These are phyloP conservation scores for Ilex aquifolium DNA, from an alignment of 257 asterid species.

Conservation along the genomic window DNA sequence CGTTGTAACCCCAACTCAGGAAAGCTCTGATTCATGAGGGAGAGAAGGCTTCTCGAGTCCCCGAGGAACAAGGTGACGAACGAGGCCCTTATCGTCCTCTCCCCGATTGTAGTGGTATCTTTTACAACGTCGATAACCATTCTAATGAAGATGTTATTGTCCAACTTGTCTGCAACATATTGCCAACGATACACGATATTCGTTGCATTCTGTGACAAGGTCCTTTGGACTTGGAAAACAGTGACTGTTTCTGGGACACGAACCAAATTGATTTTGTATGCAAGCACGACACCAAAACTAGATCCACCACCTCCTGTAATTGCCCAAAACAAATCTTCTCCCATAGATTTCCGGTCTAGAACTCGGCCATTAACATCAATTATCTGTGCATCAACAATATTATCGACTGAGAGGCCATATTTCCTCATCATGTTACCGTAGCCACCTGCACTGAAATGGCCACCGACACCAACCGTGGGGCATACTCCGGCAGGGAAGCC, in stretches of 20 bases:
- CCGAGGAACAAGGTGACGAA: conserved; percentile 43
- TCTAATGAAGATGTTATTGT: conserved; percentile 23
- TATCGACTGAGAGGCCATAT: not conserved
- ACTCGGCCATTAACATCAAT: not conserved
- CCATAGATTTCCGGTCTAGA: not conserved
- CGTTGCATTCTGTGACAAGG: conserved; percentile 18
- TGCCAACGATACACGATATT: conserved; percentile 14
- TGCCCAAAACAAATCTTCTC: not conserved
- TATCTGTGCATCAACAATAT: not conserved
- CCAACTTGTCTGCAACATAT: conserved; percentile 16
- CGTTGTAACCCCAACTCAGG: conserved; percentile 28
- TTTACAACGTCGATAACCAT: conserved; percentile 15
- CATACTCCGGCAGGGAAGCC: not conserved
- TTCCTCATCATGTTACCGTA: not conserved
- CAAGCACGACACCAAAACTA: not conserved
- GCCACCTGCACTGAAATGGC: not conserved
- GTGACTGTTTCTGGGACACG: not conserved
- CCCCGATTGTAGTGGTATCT: not conserved
- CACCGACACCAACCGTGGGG: too few relatives aligned
- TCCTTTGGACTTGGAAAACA: conserved; percentile 3
- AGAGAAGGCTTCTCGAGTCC: conserved; percentile 25
- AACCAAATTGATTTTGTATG: not conserved
- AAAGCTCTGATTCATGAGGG: conserved; percentile 20
- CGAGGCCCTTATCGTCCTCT: conserved; percentile 7
- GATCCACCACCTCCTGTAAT: not conserved